phyloP scores from a whole-genome alignment of 805 yeast genomes.

The Ogataea pilisensis region DNA sequence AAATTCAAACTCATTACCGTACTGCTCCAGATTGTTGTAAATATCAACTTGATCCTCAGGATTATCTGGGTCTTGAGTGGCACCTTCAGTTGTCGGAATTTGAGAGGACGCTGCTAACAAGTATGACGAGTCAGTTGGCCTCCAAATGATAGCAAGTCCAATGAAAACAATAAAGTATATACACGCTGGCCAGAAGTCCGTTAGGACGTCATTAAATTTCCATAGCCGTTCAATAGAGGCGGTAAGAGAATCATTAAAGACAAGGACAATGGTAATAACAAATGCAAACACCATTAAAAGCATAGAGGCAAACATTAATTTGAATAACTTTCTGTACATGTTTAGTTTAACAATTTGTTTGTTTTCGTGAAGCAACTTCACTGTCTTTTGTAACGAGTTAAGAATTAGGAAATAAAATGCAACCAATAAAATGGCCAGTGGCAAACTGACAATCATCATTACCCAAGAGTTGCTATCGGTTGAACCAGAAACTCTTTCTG shows the following conservation, averaged over 20 bases:
- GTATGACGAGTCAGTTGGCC: constrained; percentile 94
- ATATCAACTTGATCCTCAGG: constrained; percentile 22
- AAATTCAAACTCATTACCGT: constrained; percentile 55
- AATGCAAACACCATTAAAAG: constrained; percentile 68
- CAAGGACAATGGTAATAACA: constrained; percentile 62
- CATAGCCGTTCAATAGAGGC: constrained; percentile 83
- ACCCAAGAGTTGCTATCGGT: constrained; percentile 46
- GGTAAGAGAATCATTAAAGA: constrained; percentile 68
- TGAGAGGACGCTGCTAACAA: constrained; percentile 94
- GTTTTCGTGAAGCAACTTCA: constrained; percentile 69
- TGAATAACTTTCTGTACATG: constrained; percentile 78
- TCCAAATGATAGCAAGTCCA: constrained; percentile 87
- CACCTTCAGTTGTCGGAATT: constrained; percentile 49
- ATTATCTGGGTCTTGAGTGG: constrained; percentile 43
- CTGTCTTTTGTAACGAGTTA: constrained; percentile 69
- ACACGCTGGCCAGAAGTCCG: constrained; percentile 93
- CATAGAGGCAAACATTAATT: constrained; percentile 69
- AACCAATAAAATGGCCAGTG: constrained; percentile 65
- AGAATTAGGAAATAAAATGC: constrained; percentile 73
- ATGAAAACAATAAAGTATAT: constrained; percentile 81
- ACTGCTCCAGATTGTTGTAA: constrained; percentile 28
- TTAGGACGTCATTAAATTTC: constrained; percentile 84
- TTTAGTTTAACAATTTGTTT: constrained; percentile 87
- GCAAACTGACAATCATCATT: constrained; percentile 56
- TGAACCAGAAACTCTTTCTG: constrained; percentile 42